Evolutionary conservation across 1,284 basidiomycete genomes (phyloP).

Genomic region (Ganoderma lingzhi): DNA sequence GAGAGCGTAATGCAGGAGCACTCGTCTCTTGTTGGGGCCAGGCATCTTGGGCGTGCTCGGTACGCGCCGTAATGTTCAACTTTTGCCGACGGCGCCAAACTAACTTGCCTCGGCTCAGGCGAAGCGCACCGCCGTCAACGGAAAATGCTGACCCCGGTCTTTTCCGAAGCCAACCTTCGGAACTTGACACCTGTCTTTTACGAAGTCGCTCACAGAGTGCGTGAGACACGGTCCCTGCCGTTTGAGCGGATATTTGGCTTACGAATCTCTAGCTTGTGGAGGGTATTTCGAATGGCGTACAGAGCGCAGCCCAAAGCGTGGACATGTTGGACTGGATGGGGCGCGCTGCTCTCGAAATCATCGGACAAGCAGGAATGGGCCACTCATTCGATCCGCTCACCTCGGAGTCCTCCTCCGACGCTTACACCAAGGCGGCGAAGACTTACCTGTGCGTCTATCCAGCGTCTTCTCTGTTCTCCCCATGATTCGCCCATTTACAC

Average conservation of each 20-base stretch:
- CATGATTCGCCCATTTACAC: not conserved
- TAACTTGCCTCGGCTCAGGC: conserved; percentile 26
- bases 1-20: conserved; percentile 21
- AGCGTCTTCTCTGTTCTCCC: not conserved
- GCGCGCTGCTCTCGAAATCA: conserved; percentile 44
- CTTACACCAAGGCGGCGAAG: conserved; percentile 46
- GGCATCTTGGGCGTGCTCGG: conserved; percentile 30
- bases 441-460: conserved; percentile 33
- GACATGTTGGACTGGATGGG: conserved; percentile 48
- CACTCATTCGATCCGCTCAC: conserved; percentile 50
- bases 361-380: conserved; percentile 47
- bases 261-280: conserved; percentile 18
- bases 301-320: conserved; percentile 39
- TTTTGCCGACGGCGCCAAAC: not conserved
- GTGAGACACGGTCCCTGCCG: not conserved
- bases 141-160: conserved; percentile 43
- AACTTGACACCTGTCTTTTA: conserved; percentile 39
- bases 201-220: conserved; percentile 37
- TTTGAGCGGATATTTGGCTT: not conserved
- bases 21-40: conserved; percentile 28
- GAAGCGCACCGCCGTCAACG: conserved; percentile 38
- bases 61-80: not conserved
- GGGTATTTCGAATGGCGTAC: conserved; percentile 31
- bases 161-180: conserved; percentile 41
- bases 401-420: conserved; percentile 35